phyloP scores from a whole-genome alignment of 1,139 yeast genomes.

The Pichia inconspicua region DNA sequence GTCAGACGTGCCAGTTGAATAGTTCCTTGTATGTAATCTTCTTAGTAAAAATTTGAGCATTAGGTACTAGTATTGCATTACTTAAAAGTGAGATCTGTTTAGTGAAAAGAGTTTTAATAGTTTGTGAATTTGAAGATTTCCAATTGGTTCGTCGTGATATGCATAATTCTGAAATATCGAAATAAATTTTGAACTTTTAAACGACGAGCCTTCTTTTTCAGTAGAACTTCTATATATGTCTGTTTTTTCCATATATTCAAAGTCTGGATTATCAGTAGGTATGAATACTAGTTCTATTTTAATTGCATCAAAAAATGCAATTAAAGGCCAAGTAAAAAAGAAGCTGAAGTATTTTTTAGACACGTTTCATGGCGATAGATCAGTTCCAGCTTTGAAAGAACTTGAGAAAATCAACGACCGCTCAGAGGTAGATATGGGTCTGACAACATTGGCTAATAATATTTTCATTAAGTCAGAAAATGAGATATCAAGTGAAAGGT shows the following conservation, averaged over 20 bases:
- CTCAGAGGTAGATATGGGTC: background rate
- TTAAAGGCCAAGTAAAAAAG: background rate
- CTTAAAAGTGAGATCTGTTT: background rate
- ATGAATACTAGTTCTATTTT: background rate
- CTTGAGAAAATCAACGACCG: background rate
- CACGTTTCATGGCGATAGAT: background rate
- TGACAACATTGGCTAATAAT: slow-evolving; percentile 11
- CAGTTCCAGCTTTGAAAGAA: background rate
- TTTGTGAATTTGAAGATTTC: too few species aligned
- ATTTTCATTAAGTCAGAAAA: slow-evolving; percentile 8
- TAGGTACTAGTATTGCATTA: background rate
- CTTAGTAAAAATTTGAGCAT: background rate
- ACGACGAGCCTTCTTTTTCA: background rate
- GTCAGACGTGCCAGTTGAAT: slow-evolving; percentile 6
- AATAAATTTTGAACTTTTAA: background rate
- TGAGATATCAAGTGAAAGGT: slow-evolving; percentile 8
- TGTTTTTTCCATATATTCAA: too few species aligned
- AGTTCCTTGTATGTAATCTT: background rate
- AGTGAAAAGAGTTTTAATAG: background rate
- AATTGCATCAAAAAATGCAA: background rate
- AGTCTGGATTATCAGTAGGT: background rate
- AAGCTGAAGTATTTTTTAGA: background rate
- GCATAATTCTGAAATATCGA: too few species aligned
- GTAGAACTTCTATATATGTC: too few species aligned
- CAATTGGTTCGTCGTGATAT: too few species aligned